These are phyloP conservation scores for Magnaporthiopsis incrustans DNA, from an alignment of 2,329 filamentous ascomycete species.

Conservation along the genomic window DNA sequence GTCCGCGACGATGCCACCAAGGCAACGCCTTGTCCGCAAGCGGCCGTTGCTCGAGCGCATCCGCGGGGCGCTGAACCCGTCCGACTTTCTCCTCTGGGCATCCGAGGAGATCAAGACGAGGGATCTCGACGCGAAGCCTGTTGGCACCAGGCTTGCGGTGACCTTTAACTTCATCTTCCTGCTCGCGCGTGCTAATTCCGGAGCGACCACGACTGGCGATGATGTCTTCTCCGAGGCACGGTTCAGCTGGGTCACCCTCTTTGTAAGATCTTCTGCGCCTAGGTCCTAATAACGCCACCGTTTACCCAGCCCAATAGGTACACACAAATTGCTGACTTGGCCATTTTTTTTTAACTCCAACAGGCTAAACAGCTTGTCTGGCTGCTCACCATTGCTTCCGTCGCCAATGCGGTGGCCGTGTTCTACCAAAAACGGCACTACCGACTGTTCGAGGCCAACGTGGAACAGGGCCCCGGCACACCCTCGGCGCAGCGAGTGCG, in stretches of 20 bases:
- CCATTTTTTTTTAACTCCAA: slow-evolving; percentile 10
- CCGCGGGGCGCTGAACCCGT: slow-evolving; percentile 71
- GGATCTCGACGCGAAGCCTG: slow-evolving; percentile 78
- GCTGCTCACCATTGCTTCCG: slow-evolving; percentile 57
- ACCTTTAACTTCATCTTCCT: slow-evolving; percentile 72
- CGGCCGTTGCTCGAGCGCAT: slow-evolving; percentile 75
- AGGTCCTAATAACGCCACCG: neutral
- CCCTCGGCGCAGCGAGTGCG: slow-evolving; percentile 83
- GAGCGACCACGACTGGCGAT: slow-evolving; percentile 37
- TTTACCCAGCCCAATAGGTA: neutral
- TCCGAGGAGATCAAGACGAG: slow-evolving; percentile 88
- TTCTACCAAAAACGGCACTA: slow-evolving; percentile 78
- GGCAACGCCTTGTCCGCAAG: slow-evolving; percentile 75
- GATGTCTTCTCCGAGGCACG: slow-evolving; percentile 74
- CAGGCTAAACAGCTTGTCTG: slow-evolving; percentile 67
- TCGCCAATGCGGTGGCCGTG: slow-evolving; percentile 71
- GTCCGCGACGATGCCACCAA: slow-evolving; percentile 4
- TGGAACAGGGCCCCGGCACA: slow-evolving; percentile 69
- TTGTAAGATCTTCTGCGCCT: slow-evolving; percentile 32
- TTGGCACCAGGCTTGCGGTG: slow-evolving; percentile 69
- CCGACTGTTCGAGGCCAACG: slow-evolving; percentile 78
- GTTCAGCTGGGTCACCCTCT: slow-evolving; percentile 51
- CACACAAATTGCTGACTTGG: slow-evolving; percentile 2
- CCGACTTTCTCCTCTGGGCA: slow-evolving; percentile 83
- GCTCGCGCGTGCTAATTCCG: slow-evolving; percentile 71